These are phyloP conservation scores for Dispira simplex DNA, from an alignment of 192 early-diverging fungal genomes.

Conservation along the genomic window DNA sequence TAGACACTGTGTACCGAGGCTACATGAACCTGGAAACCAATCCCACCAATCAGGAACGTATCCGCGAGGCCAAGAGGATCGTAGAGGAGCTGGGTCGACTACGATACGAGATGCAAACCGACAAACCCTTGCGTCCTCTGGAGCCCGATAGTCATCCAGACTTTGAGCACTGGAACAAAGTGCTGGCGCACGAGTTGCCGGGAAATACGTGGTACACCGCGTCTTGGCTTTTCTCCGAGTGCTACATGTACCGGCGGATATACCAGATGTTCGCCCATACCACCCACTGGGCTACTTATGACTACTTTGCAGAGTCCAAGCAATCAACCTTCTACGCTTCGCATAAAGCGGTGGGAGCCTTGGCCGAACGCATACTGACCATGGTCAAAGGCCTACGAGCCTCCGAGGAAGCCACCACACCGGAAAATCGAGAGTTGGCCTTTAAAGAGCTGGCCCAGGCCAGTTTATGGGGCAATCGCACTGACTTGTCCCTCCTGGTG, in stretches of 20 bases:
- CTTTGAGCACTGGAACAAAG: constrained; percentile 44
- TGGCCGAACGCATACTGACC: constrained; percentile 38
- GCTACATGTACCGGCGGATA: constrained; percentile 67
- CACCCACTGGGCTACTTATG: constrained; percentile 44
- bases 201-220: constrained; percentile 51
- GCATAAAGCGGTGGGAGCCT: constrained; percentile 38
- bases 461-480: constrained; percentile 83
- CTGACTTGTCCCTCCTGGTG: constrained; percentile 68
- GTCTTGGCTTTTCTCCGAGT: constrained; percentile 73
- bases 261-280: constrained; percentile 38
- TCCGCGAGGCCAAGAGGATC: constrained; percentile 47
- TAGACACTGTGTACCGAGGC: constrained; percentile 53
- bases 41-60: constrained; percentile 16
- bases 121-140: constrained; percentile 29
- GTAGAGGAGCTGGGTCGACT: constrained; percentile 45
- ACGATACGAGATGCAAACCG: constrained; percentile 56
- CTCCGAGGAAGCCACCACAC: constrained; percentile 12
- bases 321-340: constrained; percentile 49
- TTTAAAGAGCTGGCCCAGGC: constrained; percentile 59
- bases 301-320: constrained; percentile 61
- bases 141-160: constrained; percentile 37
- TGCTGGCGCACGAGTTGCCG: constrained; percentile 33
- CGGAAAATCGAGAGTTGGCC: constrained; percentile 20
- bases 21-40: constrained; percentile 19
- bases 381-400: constrained; percentile 12